Conservation (phyloP, 2,329 filamentous ascomycete species). For the Pseudogymnoascus sp. region DNA sequence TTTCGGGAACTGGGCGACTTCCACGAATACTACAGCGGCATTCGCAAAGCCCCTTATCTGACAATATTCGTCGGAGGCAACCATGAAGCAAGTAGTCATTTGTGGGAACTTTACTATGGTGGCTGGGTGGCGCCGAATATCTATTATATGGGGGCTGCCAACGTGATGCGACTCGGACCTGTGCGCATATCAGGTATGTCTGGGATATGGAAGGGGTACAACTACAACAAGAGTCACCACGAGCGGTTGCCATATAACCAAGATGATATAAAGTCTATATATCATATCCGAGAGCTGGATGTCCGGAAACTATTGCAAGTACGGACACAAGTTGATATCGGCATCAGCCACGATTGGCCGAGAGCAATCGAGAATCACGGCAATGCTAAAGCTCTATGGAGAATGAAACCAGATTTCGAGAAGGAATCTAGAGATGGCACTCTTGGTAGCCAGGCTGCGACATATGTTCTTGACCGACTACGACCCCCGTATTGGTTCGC, state of each 20-base stretch:
- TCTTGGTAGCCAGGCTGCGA: conserved; percentile 74
- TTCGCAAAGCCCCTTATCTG: conserved; percentile 70
- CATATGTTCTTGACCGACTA: conserved; percentile 72
- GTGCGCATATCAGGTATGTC: conserved; percentile 84
- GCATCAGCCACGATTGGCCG: conserved; percentile 95
- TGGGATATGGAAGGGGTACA: conserved; percentile 89
- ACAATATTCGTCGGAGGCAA: conserved; percentile 93
- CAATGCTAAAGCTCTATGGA: conserved; percentile 61
- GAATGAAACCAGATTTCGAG: conserved; percentile 67
- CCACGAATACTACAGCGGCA: conserved; percentile 84
- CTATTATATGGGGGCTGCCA: conserved; percentile 92
- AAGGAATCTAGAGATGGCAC: conserved; percentile 68
- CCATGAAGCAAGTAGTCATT: conserved; percentile 85
- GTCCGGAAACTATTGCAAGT: conserved; percentile 82
- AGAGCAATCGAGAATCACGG: conserved; percentile 74
- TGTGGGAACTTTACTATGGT: conserved; percentile 91
- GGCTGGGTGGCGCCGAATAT: conserved; percentile 97
- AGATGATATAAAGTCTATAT: conserved; percentile 73
- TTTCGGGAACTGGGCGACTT: conserved; percentile 89
- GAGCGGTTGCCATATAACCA: conserved; percentile 80
- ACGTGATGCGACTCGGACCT: conserved; percentile 76
- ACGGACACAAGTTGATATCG: conserved; percentile 82
- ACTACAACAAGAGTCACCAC: conserved; percentile 77
- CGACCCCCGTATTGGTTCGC: conserved; percentile 87
- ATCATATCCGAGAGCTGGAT: conserved; percentile 85